Conservation (phyloP, 495 filamentous ascomycete species). For the Xylaria venustula region DNA sequence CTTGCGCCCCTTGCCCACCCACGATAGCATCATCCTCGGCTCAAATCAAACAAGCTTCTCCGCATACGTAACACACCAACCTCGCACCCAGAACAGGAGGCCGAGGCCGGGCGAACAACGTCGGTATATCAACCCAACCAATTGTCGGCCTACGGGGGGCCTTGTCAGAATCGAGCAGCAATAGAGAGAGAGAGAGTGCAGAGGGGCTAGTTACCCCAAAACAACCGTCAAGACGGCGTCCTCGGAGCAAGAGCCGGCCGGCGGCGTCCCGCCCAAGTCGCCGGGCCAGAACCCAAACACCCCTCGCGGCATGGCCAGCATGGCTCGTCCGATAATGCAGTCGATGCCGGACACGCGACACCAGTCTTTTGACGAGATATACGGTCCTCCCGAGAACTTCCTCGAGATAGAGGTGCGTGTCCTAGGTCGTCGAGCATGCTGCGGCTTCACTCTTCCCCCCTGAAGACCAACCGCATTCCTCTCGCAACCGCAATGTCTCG, state of each 20-base stretch:
- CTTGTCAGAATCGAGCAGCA: conserved; percentile 10
- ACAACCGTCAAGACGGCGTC: conserved; percentile 43
- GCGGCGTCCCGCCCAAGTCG: conserved; percentile 32
- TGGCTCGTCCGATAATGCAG: conserved; percentile 64
- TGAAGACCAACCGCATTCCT: too few relatives aligned
- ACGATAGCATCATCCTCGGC: background rate
- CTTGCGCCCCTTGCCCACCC: background rate
- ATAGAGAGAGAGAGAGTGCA: conserved; percentile 5
- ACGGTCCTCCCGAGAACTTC: conserved; percentile 97
- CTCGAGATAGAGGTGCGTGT: conserved; percentile 86
- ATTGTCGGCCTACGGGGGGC: background rate
- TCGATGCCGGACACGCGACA: conserved; percentile 80
- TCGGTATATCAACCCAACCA: background rate
- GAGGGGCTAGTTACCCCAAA: conserved; percentile 20
- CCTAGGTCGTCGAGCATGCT: background rate
- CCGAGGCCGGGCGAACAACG: background rate
- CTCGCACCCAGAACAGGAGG: background rate
- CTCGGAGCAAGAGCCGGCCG: conserved; percentile 23
- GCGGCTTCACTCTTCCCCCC: too few relatives aligned
- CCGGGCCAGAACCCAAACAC: conserved; percentile 25
- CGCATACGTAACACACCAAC: background rate
- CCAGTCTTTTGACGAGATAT: conserved; percentile 98
- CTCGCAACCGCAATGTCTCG: too few relatives aligned
- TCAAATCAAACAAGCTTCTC: background rate
- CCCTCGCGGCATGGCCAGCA: conserved; percentile 38